Percentiles rank a stretch among this genome's conserved stretches.
Evolutionary conservation across 1,139 yeast species (phyloP).

Genomic region (Taphrina wiesneri): DNA sequence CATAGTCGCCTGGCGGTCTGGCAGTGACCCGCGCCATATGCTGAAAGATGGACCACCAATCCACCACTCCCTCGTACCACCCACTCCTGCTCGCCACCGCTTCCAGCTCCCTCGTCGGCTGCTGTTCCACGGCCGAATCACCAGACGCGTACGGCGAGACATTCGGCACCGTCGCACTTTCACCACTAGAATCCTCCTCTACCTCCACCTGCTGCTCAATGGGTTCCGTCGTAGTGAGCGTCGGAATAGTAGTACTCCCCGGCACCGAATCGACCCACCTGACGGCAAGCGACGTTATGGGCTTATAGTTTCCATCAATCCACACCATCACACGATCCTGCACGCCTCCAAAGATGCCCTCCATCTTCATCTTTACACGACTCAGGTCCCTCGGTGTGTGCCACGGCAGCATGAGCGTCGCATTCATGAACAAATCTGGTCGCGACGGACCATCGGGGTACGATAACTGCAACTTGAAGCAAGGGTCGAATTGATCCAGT

Average conservation of each 20-base stretch:
- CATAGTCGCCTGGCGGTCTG: constrained; percentile 13
- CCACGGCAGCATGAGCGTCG: constrained; percentile 9
- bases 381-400: constrained; percentile 6
- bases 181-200: not conserved
- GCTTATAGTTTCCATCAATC: constrained; percentile 18
- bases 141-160: not conserved
- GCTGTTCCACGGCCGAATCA: not conserved
- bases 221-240: not conserved
- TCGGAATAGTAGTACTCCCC: not conserved
- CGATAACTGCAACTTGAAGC: constrained; percentile 12
- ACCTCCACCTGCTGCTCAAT: not conserved
- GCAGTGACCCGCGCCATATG: not conserved
- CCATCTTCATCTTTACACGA: constrained; percentile 16
- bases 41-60: constrained; percentile 12
- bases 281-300: not conserved
- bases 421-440: constrained; percentile 8
- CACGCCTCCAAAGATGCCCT: constrained; percentile 1
- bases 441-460: constrained; percentile 7
- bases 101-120: not conserved
- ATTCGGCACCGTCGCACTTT: not conserved
- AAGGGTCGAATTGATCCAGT: constrained; percentile 11
- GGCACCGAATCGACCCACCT: not conserved
- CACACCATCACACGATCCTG: constrained; percentile 16
- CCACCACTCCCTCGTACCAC: constrained; percentile 16
- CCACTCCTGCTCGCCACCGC: not conserved